Evolutionary conservation across 192 early-diverging fungal genomes (phyloP).

Genomic region (Rhizophagus sp.): DNA sequence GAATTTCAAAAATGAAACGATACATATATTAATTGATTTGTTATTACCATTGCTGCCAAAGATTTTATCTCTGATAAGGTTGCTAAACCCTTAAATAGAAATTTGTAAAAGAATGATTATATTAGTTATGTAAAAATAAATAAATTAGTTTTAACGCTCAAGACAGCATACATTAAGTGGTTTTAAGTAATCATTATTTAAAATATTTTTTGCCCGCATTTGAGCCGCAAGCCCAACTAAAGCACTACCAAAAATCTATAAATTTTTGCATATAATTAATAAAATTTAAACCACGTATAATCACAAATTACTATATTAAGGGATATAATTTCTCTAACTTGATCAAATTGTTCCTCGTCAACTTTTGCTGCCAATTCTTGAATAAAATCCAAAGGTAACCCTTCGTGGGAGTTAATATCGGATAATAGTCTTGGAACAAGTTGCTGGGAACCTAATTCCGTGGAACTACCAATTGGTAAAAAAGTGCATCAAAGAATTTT

Average conservation of each 20-base stretch:
- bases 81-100: conserved; percentile 44
- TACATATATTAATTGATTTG: background rate
- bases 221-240: conserved; percentile 50
- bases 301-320: background rate
- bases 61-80: conserved; percentile 57
- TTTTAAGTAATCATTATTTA: conserved; percentile 44
- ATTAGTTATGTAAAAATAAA: background rate
- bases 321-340: conserved; percentile 39
- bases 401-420: conserved; percentile 57
- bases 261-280: background rate
- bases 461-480: background rate
- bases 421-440: conserved; percentile 50
- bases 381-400: conserved; percentile 67
- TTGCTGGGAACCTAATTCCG: conserved; percentile 45
- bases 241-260: conserved; percentile 57
- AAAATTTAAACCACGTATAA: background rate
- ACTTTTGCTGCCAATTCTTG: conserved; percentile 60
- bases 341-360: conserved; percentile 62
- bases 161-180: conserved; percentile 45
- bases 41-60: conserved; percentile 48
- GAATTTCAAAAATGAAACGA: background rate
- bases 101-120: conserved; percentile 25
- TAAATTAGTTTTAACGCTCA: background rate
- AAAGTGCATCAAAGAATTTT: background rate
- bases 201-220: conserved; percentile 47